These are phyloP conservation scores for Cyclotella distinguenda DNA, from an alignment of 108 stramenopile species.

Conservation along the genomic window DNA sequence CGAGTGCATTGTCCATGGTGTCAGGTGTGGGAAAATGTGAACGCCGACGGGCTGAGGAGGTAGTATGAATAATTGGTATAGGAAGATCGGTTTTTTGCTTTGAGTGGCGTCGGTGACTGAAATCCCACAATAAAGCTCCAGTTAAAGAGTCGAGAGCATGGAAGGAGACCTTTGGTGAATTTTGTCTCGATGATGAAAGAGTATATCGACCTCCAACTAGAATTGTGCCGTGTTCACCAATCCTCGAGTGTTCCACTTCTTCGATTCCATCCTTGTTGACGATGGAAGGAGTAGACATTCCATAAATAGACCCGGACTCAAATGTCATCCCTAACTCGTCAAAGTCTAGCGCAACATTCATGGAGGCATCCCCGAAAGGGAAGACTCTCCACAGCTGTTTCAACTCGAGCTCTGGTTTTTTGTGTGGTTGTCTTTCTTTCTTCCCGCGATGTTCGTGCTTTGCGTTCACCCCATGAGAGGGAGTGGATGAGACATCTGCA, in stretches of 20 bases:
- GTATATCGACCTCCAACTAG: constrained; percentile 44
- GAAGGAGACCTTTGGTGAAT: constrained; percentile 39
- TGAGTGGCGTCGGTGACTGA: constrained; percentile 14
- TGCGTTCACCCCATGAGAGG: background rate
- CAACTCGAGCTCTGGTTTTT: constrained; percentile 46
- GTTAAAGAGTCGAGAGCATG: constrained; percentile 72
- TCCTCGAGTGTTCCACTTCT: background rate
- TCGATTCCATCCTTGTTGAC: constrained; percentile 3
- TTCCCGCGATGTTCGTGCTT: constrained; percentile 31
- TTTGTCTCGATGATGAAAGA: background rate
- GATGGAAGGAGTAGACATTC: background rate
- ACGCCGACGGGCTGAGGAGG: constrained; percentile 68
- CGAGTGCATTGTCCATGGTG: constrained; percentile 35
- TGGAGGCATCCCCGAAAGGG: constrained; percentile 8
- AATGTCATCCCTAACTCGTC: constrained; percentile 43
- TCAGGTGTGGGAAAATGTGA: constrained; percentile 53
- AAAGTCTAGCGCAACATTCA: constrained; percentile 18
- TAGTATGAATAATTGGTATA: constrained; percentile 40
- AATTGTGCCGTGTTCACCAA: constrained; percentile 43
- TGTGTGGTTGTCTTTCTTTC: constrained; percentile 28
- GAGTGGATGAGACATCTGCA: constrained; percentile 22
- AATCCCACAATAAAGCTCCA: constrained; percentile 63
- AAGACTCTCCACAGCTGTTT: constrained; percentile 45
- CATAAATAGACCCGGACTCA: constrained; percentile 40
- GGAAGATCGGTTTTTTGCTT: constrained; percentile 4